These are phyloP conservation scores for Ceriops tagal DNA, from an alignment of 345 rosid species.

Conservation along the genomic window DNA sequence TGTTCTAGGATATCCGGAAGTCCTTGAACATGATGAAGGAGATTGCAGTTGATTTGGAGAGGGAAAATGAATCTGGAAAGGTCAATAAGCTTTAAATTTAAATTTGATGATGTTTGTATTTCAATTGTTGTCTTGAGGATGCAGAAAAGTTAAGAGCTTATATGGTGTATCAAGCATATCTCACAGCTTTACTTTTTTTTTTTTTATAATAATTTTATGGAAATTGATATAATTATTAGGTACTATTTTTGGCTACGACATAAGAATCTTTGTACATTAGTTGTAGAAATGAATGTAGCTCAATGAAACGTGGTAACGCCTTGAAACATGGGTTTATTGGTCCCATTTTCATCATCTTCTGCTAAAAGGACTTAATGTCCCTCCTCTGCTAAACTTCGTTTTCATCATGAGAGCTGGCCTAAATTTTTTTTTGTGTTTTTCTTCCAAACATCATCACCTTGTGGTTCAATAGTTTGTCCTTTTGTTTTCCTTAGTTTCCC, in stretches of 20 bases:
- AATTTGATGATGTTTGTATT: neutral
- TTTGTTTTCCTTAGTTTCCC: neutral
- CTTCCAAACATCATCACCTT: neutral
- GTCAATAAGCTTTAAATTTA: constrained; percentile 27
- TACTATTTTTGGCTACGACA: neutral
- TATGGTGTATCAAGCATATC: too few species aligned
- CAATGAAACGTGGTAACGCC: neutral
- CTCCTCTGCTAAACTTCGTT: neutral
- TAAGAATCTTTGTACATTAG: neutral
- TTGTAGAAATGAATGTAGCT: neutral
- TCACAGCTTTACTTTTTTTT: too few species aligned
- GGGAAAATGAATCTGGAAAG: constrained; percentile 56
- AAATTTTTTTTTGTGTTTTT: neutral
- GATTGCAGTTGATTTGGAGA: constrained; percentile 73
- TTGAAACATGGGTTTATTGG: too few species aligned
- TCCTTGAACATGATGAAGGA: constrained; percentile 58
- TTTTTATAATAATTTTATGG: neutral
- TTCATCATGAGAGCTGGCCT: neutral
- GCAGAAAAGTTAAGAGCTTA: too few species aligned
- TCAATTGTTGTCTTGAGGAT: neutral
- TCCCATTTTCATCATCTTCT: too few species aligned
- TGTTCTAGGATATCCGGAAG: constrained; percentile 66
- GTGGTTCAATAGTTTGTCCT: neutral
- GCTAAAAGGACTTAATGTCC: too few species aligned
- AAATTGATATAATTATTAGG: neutral